phyloP scores from a whole-genome alignment of 495 filamentous ascomycete genomes.

The Aspergillus incahuasiensis region DNA sequence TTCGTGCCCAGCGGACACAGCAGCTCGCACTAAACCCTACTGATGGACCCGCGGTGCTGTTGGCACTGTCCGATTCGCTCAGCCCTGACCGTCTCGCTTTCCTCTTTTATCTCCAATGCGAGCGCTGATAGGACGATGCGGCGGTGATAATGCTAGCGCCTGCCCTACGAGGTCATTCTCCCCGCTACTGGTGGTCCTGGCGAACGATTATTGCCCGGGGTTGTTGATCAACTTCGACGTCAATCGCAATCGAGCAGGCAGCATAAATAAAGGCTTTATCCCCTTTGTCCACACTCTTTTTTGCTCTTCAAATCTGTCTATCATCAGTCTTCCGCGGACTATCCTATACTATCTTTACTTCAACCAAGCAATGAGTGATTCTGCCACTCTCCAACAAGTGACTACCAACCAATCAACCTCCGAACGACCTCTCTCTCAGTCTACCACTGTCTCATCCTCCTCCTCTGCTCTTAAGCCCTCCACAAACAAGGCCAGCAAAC shows the following conservation, averaged over 20 bases:
- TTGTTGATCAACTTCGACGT: neutral
- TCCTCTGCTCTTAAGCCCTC: neutral
- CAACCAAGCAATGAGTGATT: neutral
- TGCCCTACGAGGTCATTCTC: conserved; percentile 11
- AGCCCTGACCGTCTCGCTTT: conserved; percentile 5
- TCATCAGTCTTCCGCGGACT: neutral
- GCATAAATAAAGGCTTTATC: conserved; percentile 4
- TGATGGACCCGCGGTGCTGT: conserved; percentile 11
- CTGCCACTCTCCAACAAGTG: neutral
- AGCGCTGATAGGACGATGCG: conserved; percentile 4
- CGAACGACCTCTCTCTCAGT: conserved; percentile 23
- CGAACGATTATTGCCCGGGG: conserved; percentile 7
- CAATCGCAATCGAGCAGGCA: neutral
- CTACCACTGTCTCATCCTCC: conserved; percentile 18
- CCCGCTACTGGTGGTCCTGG: conserved; percentile 4
- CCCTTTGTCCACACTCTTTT: neutral
- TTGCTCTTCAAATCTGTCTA: neutral
- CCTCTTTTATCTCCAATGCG: neutral
- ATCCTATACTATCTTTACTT: neutral
- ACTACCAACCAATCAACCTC: conserved; percentile 18
- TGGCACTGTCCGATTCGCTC: conserved; percentile 17
- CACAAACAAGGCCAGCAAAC: neutral
- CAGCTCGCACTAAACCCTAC: conserved; percentile 14
- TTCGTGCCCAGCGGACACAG: conserved; percentile 1
- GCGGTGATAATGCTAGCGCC: conserved; percentile 10